Base-by-base conservation (phyloP, 768 basidiomycete species). In the Candolleomyces eurysporus region DNA sequence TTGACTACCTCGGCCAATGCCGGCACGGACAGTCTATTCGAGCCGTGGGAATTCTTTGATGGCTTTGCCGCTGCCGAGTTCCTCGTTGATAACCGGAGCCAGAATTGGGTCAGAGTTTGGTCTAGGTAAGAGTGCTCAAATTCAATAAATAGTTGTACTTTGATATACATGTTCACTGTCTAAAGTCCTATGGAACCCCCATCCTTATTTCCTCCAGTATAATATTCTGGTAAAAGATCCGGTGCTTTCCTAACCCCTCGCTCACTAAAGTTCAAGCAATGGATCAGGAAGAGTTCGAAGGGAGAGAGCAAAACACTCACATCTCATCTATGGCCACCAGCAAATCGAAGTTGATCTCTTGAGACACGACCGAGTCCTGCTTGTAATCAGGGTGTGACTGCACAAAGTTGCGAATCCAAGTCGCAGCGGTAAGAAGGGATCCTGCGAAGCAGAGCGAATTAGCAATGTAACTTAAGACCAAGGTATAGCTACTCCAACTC, bases 331-430 rank as follows among this genome's bases (percentile, higher is more conserved):
- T 76, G 2, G 93, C 92, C 49, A 87, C 81, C 70, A 97, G 79
- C 30, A 99, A 82, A 75, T 99, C 97, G 70, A 96, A 97, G 69
- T 95, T 97, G 69, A 98, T 94, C 74, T 91, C 88, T 68, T 92
- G 84, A 55, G 82, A 90, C 19, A 99, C 93, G 55, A 91, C 89
- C n/a, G 94, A 96, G 75, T 99, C 94, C 54, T 85, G 82, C 72
- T 90, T 89, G 78, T 99, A 99, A n/a, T 78, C 83, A 8, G 96
- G 92, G 72, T 99, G 97, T 1, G 87, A 83, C 26, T 87, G 86
- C 48, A 99, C 91, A 75, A 98, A 98, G 51, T 90, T 82, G 40
- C 97, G 85, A 60, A 97, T 95, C 94, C 94, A 99, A 4, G 87
- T 86, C 11, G 97, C 97, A 7, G 93, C 85, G 0, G 97, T 98